Evolutionary conservation across 331 rosid genomes (phyloP), one percentile per base, ranked within the genome.

Genomic region (Quercus lobata): DNA sequence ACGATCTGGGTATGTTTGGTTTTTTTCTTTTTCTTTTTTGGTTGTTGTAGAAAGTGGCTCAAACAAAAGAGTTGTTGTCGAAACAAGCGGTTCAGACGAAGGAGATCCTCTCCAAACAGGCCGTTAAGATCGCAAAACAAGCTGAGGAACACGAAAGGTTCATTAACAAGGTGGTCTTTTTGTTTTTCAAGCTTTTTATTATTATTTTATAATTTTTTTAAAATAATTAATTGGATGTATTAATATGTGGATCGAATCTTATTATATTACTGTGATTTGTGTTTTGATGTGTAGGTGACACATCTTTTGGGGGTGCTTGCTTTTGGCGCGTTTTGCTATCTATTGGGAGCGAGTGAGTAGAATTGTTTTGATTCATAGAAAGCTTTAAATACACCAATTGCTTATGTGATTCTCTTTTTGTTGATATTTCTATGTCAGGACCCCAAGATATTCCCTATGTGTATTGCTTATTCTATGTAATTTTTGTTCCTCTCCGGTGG

Each of bases 401-500:
- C 18, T 34, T 6, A 21, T 77, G 8, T 46, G n/a, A 56, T 53
- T 61, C 27, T 79, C 32, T 4, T 19, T 56, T 32, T 63, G 35
- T 22, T 69, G 60, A 21, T 63, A 53, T 49, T n/a, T 57, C 37
- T 83, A 83, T 79, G 54, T 72, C 93, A 95, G 98, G 97, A 74
- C 98, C 98, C 10, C 91, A 91, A 77, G 96, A 91, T 71, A 84
- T 87, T 73, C 94, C 92, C 15, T 89, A 90, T 66, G 97, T 92
- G 5, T 95, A 92, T 74, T 95, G 99, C 83, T 52, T 93, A 76
- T 95, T 95, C 88, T 93, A 83, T 61, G 27, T 93, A 57, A 87
- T 81, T 54, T 95, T 95, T 83, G 99, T 91, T 74, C 97, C 99
- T 81, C 97, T 94, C 69, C 90, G 98, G 58, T 94, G 98, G 98